These are phyloP conservation scores for Acanthamoeba rhysodes DNA, from an alignment of 208 protist species.

Conservation along the genomic window DNA sequence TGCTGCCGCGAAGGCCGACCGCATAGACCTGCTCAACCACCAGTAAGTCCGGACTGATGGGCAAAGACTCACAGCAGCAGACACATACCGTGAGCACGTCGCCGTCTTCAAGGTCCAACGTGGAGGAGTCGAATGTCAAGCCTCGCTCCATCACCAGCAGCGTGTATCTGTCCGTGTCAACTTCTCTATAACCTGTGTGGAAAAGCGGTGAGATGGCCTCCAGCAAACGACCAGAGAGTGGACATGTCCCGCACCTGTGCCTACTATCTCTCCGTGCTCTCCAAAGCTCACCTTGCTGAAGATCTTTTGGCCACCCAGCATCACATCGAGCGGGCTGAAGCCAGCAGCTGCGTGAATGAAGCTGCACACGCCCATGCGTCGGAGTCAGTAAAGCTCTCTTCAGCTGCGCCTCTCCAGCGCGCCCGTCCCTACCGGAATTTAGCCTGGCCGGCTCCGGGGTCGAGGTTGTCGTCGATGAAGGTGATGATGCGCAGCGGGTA, in stretches of 20 bases:
- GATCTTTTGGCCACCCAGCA: neutral
- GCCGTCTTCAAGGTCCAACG: neutral
- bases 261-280: slow-evolving; percentile 3
- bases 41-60: neutral
- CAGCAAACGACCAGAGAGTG: neutral
- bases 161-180: slow-evolving; percentile 20
- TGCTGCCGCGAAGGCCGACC: neutral
- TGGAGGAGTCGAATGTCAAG: neutral
- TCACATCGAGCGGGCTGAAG: neutral
- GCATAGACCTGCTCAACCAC: neutral
- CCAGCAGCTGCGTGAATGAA: slow-evolving; percentile 10
- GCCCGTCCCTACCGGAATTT: neutral
- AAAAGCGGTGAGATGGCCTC: neutral
- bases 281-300: slow-evolving; percentile 20
- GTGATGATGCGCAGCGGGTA: slow-evolving; percentile 33
- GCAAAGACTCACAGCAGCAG: neutral
- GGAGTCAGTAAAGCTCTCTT: too few species aligned
- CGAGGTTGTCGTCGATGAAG: slow-evolving; percentile 18
- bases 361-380: neutral
- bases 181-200: neutral
- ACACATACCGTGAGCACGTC: slow-evolving; percentile 18
- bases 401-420: too few species aligned
- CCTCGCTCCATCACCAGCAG: neutral
- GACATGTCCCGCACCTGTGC: neutral
- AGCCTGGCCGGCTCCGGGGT: neutral